Evolutionary conservation across 2,329 filamentous ascomycete species (phyloP).

Genomic region (Ophiostoma sp.): DNA sequence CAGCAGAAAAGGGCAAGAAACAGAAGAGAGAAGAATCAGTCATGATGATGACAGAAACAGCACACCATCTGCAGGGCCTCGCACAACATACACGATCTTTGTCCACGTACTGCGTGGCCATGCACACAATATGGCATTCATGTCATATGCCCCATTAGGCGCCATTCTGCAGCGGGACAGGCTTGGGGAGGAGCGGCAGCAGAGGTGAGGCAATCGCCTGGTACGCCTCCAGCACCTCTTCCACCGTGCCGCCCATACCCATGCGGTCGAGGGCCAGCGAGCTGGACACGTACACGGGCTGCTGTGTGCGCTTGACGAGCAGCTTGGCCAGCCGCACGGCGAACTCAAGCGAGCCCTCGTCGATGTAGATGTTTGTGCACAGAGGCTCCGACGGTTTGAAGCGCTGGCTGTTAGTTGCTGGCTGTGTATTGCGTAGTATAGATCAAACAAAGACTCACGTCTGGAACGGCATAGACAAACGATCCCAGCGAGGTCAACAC

Average conservation of each 20-base stretch:
- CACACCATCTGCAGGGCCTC: not conserved
- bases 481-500: slow-evolving; percentile 64
- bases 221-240: slow-evolving; percentile 92
- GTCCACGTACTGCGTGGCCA: not conserved
- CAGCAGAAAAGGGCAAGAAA: not conserved
- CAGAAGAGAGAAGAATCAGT: not conserved
- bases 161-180: not conserved
- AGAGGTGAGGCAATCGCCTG: slow-evolving; percentile 67
- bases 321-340: slow-evolving; percentile 79
- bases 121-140: not conserved
- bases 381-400: slow-evolving; percentile 57
- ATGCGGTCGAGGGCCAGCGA: slow-evolving; percentile 72
- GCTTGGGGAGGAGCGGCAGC: slow-evolving; percentile 47
- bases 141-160: not conserved
- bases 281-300: slow-evolving; percentile 85
- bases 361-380: slow-evolving; percentile 72
- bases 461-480: slow-evolving; percentile 88
- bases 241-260: slow-evolving; percentile 72
- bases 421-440: too few species aligned
- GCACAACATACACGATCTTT: not conserved
- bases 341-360: slow-evolving; percentile 76
- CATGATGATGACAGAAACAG: not conserved
- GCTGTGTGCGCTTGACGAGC: slow-evolving; percentile 63
- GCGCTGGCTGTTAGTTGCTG: slow-evolving; percentile 37
- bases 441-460: slow-evolving; percentile 52